Conservation (phyloP, 1,284 basidiomycete genomes). For the Malassezia slooffiae region DNA sequence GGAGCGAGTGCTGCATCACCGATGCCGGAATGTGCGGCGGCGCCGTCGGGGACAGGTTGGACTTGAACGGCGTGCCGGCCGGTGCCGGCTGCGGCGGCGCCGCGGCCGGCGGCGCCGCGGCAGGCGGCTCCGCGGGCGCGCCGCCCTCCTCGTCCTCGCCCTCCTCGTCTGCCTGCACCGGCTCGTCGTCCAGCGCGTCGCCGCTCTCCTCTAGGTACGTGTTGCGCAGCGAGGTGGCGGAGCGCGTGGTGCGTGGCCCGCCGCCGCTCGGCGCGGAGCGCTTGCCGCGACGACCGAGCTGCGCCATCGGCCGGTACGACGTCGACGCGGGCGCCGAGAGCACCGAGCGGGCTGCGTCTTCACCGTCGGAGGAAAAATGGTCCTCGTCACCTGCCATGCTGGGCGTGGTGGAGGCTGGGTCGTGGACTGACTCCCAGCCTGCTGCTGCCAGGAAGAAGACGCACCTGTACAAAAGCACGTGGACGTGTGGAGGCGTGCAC, state of each 20-base stretch:
- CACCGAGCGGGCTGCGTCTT: constrained; percentile 8
- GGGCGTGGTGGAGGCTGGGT: no score
- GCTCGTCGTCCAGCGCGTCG: constrained; percentile 1
- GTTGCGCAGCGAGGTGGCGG: constrained; percentile 9
- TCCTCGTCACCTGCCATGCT: no score
- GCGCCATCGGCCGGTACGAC: constrained; percentile 8
- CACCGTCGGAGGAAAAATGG: constrained; percentile 15
- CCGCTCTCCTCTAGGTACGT: constrained; percentile 3
- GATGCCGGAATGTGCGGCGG: no score
- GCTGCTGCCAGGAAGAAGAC: not conserved
- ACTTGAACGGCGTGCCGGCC: no score
- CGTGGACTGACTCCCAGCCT: no score
- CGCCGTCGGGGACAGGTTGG: no score
- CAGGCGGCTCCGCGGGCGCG: constrained; percentile 7
- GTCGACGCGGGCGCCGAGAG: constrained; percentile 15
- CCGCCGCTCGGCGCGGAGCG: not conserved
- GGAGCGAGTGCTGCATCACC: not conserved
- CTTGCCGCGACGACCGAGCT: constrained; percentile 10
- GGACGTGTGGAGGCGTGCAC: not conserved
- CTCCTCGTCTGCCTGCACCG: not conserved
- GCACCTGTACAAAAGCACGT: constrained; percentile 12
- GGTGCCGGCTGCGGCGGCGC: no score
- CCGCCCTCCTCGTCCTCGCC: constrained; percentile 4
- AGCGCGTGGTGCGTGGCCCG: constrained; percentile 6
- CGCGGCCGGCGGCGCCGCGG: constrained; percentile 11